These are phyloP conservation scores for Fragilariopsis cylindrus DNA, from an alignment of 108 stramenopile species.

Conservation along the genomic window DNA sequence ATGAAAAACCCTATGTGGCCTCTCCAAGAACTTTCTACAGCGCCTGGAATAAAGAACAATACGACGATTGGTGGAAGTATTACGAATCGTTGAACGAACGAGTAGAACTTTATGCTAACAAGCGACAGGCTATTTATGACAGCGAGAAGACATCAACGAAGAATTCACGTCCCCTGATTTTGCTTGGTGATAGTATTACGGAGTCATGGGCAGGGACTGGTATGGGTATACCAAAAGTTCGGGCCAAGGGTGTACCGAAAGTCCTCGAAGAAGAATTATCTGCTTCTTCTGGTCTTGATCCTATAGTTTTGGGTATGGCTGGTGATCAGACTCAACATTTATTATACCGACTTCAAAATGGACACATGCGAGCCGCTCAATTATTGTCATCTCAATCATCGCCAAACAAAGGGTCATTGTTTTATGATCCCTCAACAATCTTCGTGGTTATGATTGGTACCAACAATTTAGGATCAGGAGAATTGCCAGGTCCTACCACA, in stretches of 20 bases:
- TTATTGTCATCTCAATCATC: slow-evolving; percentile 13
- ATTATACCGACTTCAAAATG: slow-evolving; percentile 33
- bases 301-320: slow-evolving; percentile 26
- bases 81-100: slow-evolving; percentile 11
- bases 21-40: slow-evolving; percentile 47
- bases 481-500: slow-evolving; percentile 38
- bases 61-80: slow-evolving; percentile 33
- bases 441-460: slow-evolving; percentile 42
- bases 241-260: slow-evolving; percentile 25
- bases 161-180: slow-evolving; percentile 34
- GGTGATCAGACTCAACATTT: slow-evolving; percentile 42
- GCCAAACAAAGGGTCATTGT: not conserved
- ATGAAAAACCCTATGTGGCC: slow-evolving; percentile 33
- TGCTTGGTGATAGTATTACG: slow-evolving; percentile 64
- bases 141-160: not conserved
- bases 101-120: slow-evolving; percentile 26
- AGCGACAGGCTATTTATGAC: slow-evolving; percentile 3
- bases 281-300: slow-evolving; percentile 17
- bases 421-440: slow-evolving; percentile 25
- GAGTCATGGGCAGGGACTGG: slow-evolving; percentile 53
- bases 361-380: slow-evolving; percentile 13
- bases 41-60: slow-evolving; percentile 29
- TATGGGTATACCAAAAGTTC: slow-evolving; percentile 26
- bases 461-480: slow-evolving; percentile 39
- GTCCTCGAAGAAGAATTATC: slow-evolving; percentile 16